Conservation (phyloP, 169 alveolate genomes). For the Cryptosporidium felis region DNA sequence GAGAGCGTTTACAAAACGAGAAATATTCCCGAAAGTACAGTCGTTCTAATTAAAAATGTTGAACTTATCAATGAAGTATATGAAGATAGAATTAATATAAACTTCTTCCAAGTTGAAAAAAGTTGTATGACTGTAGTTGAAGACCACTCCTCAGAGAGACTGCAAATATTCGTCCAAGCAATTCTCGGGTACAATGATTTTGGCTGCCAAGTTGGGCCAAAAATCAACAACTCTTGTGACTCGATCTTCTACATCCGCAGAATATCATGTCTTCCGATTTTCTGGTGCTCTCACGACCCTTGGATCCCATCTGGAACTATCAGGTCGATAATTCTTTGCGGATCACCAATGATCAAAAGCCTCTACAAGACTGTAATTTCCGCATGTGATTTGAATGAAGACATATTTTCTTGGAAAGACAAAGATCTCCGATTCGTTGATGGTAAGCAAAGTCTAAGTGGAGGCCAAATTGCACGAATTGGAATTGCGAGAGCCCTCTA, state of each 20-base stretch:
- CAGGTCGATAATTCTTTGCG: conserved; percentile 34
- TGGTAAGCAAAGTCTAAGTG: conserved; percentile 47
- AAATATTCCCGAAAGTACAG: not conserved
- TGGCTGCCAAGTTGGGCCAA: conserved; percentile 38
- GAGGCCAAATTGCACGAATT: conserved; percentile 66
- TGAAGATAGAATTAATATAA: conserved; percentile 43
- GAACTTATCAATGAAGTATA: conserved; percentile 9
- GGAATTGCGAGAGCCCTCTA: conserved; percentile 59
- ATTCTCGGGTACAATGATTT: conserved; percentile 44
- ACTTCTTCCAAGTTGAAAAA: conserved; percentile 46
- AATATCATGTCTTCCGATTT: conserved; percentile 3
- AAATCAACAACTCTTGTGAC: not conserved
- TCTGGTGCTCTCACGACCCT: conserved; percentile 69
- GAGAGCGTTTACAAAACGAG: conserved; percentile 1
- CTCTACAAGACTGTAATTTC: conserved; percentile 3
- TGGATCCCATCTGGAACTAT: conserved; percentile 71
- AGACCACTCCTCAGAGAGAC: conserved; percentile 38
- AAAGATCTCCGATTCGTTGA: conserved; percentile 54
- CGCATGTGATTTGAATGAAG: conserved; percentile 33
- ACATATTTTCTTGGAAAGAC: conserved; percentile 44
- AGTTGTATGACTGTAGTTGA: conserved; percentile 25
- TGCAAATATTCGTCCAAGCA: conserved; percentile 31
- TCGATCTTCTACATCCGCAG: conserved; percentile 28
- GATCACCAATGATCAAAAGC: conserved; percentile 39
- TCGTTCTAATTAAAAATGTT: conserved; percentile 38